Evolutionary conservation across 768 basidiomycete species (phyloP).

Genomic region (Brasilioporus rufonigricans): DNA sequence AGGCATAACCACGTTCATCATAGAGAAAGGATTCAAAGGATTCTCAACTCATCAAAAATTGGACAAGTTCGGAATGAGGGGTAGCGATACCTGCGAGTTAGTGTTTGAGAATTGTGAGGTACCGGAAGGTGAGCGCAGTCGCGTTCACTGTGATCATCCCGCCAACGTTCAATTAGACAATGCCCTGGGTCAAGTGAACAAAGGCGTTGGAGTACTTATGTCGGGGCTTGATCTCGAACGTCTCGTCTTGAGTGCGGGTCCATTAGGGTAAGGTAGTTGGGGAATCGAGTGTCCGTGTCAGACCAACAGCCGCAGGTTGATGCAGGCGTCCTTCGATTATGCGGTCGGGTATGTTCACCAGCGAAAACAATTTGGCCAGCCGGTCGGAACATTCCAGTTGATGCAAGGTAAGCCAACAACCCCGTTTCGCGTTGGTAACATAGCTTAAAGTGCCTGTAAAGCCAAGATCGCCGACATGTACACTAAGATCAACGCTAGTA

Average conservation of each 20-base stretch:
- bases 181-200: slow-evolving; percentile 75
- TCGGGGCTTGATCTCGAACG: slow-evolving; percentile 91
- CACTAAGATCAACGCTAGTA: slow-evolving; percentile 83
- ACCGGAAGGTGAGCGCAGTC: slow-evolving; percentile 63
- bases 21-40: slow-evolving; percentile 79
- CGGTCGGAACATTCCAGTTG: slow-evolving; percentile 87
- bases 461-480: slow-evolving; percentile 93
- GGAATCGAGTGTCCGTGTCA: not conserved
- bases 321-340: slow-evolving; percentile 92
- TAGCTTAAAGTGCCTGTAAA: slow-evolving; percentile 25
- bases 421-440: not conserved
- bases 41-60: slow-evolving; percentile 90
- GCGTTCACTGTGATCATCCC: not conserved
- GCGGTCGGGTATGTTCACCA: slow-evolving; percentile 91
- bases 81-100: slow-evolving; percentile 91
- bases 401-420: slow-evolving; percentile 73
- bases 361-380: slow-evolving; percentile 85
- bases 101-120: slow-evolving; percentile 90
- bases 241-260: slow-evolving; percentile 88
- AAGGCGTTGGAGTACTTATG: slow-evolving; percentile 88
- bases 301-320: slow-evolving; percentile 50
- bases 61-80: slow-evolving; percentile 96
- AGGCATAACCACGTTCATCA: slow-evolving; percentile 89
- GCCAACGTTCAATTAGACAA: slow-evolving; percentile 52
- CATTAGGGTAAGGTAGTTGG: slow-evolving; percentile 62